phyloP scores from a whole-genome alignment of 225 moss, liverwort and hornwort species.

The Bryoerythrophyllum caledonicum region DNA sequence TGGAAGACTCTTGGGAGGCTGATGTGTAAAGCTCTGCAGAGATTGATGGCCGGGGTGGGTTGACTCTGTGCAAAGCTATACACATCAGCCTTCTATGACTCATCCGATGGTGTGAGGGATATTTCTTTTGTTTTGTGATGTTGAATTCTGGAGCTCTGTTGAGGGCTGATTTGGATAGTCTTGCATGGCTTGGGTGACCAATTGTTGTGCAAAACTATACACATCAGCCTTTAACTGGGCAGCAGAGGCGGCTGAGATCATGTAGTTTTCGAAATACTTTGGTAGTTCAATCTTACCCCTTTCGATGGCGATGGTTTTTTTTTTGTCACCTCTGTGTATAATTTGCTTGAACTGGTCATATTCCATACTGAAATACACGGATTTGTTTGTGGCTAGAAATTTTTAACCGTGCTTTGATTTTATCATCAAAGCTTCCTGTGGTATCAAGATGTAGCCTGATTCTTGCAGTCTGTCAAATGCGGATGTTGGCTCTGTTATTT shows the following conservation, averaged over 20 bases:
- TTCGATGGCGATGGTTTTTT: too few species aligned
- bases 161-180: slow-evolving; percentile 16
- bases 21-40: slow-evolving; percentile 40
- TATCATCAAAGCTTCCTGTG: too few species aligned
- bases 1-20: slow-evolving; percentile 30
- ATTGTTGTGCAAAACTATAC: slow-evolving; percentile 23
- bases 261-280: too few species aligned
- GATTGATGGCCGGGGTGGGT: background rate
- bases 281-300: too few species aligned
- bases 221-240: slow-evolving; percentile 17
- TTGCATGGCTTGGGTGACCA: slow-evolving; percentile 14
- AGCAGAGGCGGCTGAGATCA: background rate
- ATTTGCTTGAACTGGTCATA: too few species aligned
- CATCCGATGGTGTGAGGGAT: background rate
- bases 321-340: too few species aligned
- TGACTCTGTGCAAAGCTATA: slow-evolving; percentile 31
- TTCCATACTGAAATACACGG: too few species aligned
- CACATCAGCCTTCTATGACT: slow-evolving; percentile 39
- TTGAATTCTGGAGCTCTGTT: background rate
- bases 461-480: too few species aligned
- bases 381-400: too few species aligned
- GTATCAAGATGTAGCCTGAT: too few species aligned
- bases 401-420: too few species aligned
- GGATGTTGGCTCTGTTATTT: too few species aligned
- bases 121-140: background rate